phyloP scores from a whole-genome alignment of 768 basidiomycete genomes.

The Suillus brevipes region DNA sequence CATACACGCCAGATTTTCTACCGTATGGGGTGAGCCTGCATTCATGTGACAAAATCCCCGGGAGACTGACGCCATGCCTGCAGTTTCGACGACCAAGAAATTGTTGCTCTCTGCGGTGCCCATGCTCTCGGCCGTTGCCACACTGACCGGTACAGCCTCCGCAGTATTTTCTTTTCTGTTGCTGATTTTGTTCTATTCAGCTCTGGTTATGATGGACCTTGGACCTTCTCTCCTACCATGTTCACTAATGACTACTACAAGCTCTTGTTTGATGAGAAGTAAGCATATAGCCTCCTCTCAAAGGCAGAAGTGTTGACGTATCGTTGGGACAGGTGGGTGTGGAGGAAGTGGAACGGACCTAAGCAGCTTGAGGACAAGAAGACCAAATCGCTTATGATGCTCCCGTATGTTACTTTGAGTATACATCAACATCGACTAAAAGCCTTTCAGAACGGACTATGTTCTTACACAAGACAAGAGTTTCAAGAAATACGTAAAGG shows the following conservation, averaged over 20 bases:
- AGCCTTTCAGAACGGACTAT: slow-evolving; percentile 69
- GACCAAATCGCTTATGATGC: slow-evolving; percentile 90
- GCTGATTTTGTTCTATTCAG: neutral
- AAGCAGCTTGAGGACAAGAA: slow-evolving; percentile 94
- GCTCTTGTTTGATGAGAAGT: slow-evolving; percentile 86
- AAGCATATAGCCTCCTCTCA: slow-evolving; percentile 16
- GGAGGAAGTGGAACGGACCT: slow-evolving; percentile 94
- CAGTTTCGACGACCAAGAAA: slow-evolving; percentile 94
- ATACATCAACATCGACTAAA: neutral
- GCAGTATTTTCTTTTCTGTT: neutral
- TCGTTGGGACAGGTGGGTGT: slow-evolving; percentile 59
- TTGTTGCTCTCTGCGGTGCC: slow-evolving; percentile 91
- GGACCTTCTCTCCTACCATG: slow-evolving; percentile 92
- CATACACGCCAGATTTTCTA: slow-evolving; percentile 53
- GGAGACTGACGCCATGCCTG: neutral
- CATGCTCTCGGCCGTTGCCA: slow-evolving; percentile 98
- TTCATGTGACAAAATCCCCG: neutral
- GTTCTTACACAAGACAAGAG: slow-evolving; percentile 85
- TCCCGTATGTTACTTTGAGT: slow-evolving; percentile 61
- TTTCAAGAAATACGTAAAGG: slow-evolving; percentile 87
- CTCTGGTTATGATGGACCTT: slow-evolving; percentile 90
- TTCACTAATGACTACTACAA: slow-evolving; percentile 86
- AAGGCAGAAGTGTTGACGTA: neutral
- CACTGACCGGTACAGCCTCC: slow-evolving; percentile 52
- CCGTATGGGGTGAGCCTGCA: slow-evolving; percentile 58